Evolutionary conservation across 305 asterid genomes (phyloP).

Genomic region (Petunia hybrid): DNA sequence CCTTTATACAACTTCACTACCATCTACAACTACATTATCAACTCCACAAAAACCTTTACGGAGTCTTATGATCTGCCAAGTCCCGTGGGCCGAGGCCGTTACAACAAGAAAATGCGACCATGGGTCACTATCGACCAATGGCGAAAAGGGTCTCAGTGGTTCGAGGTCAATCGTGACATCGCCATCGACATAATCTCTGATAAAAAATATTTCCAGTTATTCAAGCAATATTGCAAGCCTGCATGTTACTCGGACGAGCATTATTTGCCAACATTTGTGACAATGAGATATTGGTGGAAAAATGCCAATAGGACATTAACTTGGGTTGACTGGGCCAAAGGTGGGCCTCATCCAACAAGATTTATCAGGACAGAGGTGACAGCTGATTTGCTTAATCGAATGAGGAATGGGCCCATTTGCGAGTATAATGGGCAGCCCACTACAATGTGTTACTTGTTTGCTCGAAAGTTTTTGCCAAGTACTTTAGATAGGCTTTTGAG

Average conservation of each 20-base stretch:
- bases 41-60: constrained; percentile 54
- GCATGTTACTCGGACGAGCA: constrained; percentile 86
- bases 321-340: constrained; percentile 92
- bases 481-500: constrained; percentile 66
- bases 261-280: constrained; percentile 70
- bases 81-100: constrained; percentile 79
- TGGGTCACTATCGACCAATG: constrained; percentile 51
- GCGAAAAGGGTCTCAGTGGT: constrained; percentile 91
- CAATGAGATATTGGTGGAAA: constrained; percentile 48
- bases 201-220: constrained; percentile 40
- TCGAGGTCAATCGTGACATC: constrained; percentile 61
- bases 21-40: constrained; percentile 57
- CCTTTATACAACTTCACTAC: constrained; percentile 72
- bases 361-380: constrained; percentile 55
- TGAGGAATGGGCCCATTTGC: constrained; percentile 55
- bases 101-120: constrained; percentile 61
- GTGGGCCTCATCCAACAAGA: constrained; percentile 78
- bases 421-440: constrained; percentile 61
- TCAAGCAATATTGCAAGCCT: constrained; percentile 58
- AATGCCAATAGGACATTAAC: constrained; percentile 68
- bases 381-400: constrained; percentile 48
- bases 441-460: constrained; percentile 73
- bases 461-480: constrained; percentile 67
- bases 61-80: constrained; percentile 64
- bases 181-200: constrained; percentile 63